Evolutionary conservation across 2,329 filamentous ascomycete species (phyloP).

Genomic region (Xylaria sp.): DNA sequence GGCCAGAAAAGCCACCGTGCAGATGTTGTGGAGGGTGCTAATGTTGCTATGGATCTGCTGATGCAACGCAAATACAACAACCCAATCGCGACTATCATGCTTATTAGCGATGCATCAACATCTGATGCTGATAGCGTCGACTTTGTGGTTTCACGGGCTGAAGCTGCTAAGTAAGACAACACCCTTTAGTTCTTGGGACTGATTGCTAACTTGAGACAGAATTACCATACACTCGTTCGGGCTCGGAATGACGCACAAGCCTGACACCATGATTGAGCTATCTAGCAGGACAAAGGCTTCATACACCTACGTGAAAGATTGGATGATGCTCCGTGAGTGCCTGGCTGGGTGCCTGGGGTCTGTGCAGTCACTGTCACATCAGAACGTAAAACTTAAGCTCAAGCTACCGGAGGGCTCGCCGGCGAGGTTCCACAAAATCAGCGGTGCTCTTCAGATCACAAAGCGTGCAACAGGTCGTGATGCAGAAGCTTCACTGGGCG

Average conservation of each 20-base stretch:
- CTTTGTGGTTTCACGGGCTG: constrained; percentile 95
- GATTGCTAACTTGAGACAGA: constrained; percentile 57
- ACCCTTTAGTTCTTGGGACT: constrained; percentile 6
- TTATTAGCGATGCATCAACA: constrained; percentile 97
- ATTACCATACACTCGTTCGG: constrained; percentile 98
- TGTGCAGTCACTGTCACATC: constrained; percentile 94
- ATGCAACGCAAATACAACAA: constrained; percentile 99
- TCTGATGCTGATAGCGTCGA: constrained; percentile 95
- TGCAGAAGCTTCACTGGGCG: constrained; percentile 90
- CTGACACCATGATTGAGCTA: constrained; percentile 97
- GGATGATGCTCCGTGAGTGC: constrained; percentile 99
- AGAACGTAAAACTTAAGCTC: constrained; percentile 96
- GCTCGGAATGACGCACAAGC: constrained; percentile 95
- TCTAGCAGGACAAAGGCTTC: constrained; percentile 95
- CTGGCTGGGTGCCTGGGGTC: constrained; percentile 91
- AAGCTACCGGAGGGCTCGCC: constrained; percentile 95
- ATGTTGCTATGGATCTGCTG: constrained; percentile 96
- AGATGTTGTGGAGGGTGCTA: constrained; percentile 96
- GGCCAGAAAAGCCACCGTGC: constrained; percentile 96
- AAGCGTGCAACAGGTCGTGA: constrained; percentile 95
- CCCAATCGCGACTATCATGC: constrained; percentile 91
- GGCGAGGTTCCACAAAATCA: constrained; percentile 98
- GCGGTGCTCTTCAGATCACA: constrained; percentile 92
- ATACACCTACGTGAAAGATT: constrained; percentile 98
- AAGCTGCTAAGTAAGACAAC: constrained; percentile 86